phyloP scores from a whole-genome alignment of 2,329 filamentous ascomycete genomes.

The Xylaria digitata region DNA sequence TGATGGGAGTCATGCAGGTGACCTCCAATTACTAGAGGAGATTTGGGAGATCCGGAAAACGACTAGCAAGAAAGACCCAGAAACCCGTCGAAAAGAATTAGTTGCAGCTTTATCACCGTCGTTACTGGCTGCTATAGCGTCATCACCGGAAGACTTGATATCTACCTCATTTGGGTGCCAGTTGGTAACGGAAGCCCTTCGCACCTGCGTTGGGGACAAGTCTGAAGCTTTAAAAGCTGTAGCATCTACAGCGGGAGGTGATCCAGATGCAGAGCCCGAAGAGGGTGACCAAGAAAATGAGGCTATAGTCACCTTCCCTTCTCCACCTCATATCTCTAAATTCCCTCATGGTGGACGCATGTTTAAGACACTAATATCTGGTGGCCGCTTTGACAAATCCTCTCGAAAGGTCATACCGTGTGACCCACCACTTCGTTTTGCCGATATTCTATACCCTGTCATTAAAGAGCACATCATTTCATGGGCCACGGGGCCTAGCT shows the following conservation, averaged over 20 bases:
- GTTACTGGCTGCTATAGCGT: constrained; percentile 78
- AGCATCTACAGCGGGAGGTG: constrained; percentile 70
- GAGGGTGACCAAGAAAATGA: constrained; percentile 54
- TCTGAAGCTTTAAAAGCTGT: constrained; percentile 76
- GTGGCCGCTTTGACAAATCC: constrained; percentile 83
- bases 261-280: constrained; percentile 54
- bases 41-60: constrained; percentile 81
- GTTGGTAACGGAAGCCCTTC: constrained; percentile 83
- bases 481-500: constrained; percentile 89
- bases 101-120: constrained; percentile 78
- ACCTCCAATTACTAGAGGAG: constrained; percentile 79
- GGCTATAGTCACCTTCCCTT: constrained; percentile 38
- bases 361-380: constrained; percentile 90
- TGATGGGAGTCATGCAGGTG: constrained; percentile 69
- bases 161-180: constrained; percentile 86
- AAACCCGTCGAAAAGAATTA: constrained; percentile 79
- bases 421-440: constrained; percentile 83
- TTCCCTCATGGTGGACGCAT: constrained; percentile 78
- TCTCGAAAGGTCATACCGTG: constrained; percentile 76
- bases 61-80: constrained; percentile 93
- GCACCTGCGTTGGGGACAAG: constrained; percentile 81
- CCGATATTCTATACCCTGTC: constrained; percentile 81
- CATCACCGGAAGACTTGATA: constrained; percentile 74
- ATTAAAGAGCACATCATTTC: constrained; percentile 79
- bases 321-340: constrained; percentile 67